phyloP scores from a whole-genome alignment of 2,329 filamentous ascomycete species.

The Aspergillus bombycis region DNA sequence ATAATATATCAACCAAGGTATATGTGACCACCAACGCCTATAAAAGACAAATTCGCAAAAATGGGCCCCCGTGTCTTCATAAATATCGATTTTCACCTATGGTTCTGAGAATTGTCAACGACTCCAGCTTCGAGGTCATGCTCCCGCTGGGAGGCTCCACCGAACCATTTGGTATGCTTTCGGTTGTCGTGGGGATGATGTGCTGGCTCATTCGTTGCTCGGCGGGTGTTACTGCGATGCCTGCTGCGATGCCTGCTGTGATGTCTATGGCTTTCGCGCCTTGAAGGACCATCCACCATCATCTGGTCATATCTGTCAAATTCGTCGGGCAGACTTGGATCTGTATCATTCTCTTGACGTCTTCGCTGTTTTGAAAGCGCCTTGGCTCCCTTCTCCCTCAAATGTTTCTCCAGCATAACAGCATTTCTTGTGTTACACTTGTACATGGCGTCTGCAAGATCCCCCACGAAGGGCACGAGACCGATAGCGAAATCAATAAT shows the following conservation, averaged over 20 bases:
- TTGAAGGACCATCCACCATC: constrained; percentile 25
- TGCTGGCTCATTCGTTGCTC: constrained; percentile 27
- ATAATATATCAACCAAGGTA: neutral
- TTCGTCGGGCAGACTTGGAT: constrained; percentile 44
- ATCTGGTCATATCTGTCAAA: constrained; percentile 40
- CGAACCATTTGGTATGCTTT: constrained; percentile 34
- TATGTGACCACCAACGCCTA: neutral
- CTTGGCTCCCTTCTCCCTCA: constrained; percentile 45
- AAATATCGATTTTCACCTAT: constrained; percentile 12
- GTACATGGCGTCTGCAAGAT: constrained; percentile 51
- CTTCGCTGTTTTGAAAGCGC: constrained; percentile 29
- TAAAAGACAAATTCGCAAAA: neutral
- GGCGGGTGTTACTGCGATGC: constrained; percentile 24
- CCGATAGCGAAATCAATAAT: constrained; percentile 53
- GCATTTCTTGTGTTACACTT: constrained; percentile 54
- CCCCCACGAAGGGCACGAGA: constrained; percentile 55
- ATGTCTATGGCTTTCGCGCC: constrained; percentile 21
- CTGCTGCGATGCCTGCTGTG: constrained; percentile 11
- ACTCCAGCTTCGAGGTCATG: constrained; percentile 37
- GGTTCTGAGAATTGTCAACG: constrained; percentile 23
- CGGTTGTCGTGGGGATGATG: constrained; percentile 28
- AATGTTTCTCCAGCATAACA: constrained; percentile 47
- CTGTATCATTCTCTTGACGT: constrained; percentile 29
- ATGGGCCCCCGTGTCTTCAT: neutral
- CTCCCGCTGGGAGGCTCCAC: constrained; percentile 29